Conservation (phyloP, 176 grass and related monocot genomes). For the Bromus sterilis region DNA sequence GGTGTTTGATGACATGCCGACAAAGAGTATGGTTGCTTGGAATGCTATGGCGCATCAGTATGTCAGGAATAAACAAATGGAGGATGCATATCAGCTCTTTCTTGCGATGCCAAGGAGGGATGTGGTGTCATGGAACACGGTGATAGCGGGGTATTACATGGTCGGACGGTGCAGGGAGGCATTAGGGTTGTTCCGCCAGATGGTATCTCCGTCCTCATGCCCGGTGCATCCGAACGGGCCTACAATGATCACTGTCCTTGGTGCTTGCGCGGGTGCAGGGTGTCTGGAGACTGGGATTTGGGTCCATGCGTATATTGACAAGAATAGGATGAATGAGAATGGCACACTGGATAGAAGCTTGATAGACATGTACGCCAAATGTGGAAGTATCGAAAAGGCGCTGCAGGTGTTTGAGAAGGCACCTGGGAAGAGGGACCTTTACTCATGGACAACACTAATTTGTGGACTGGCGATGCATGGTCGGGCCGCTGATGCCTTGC, state of each 20-base stretch:
- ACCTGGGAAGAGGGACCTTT: constrained; percentile 48
- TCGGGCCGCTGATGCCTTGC: constrained; percentile 43
- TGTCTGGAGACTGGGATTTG: constrained; percentile 59
- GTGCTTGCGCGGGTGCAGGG: constrained; percentile 39
- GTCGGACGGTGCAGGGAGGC: constrained; percentile 36
- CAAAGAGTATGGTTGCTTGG: constrained; percentile 36
- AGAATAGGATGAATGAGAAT: constrained; percentile 30
- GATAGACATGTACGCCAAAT: constrained; percentile 83
- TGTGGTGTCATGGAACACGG: constrained; percentile 64
- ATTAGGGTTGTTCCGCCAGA: constrained; percentile 51
- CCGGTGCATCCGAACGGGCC: constrained; percentile 35
- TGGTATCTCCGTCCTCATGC: constrained; percentile 34
- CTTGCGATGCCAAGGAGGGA: constrained; percentile 49
- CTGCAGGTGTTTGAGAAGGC: constrained; percentile 61
- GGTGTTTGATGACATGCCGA: constrained; percentile 34
- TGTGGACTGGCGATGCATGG: constrained; percentile 71
- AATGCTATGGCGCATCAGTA: constrained; percentile 78
- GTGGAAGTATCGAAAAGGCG: constrained; percentile 59
- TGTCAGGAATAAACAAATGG: constrained; percentile 36
- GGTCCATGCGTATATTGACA: constrained; percentile 51
- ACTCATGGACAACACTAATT: constrained; percentile 71
- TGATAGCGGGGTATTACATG: constrained; percentile 56
- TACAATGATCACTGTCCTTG: constrained; percentile 52
- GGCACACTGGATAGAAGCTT: constrained; percentile 37
- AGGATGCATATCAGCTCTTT: constrained; percentile 34